phyloP scores from a whole-genome alignment of 2,329 filamentous ascomycete genomes.

The Fusarium brachygibbosum region DNA sequence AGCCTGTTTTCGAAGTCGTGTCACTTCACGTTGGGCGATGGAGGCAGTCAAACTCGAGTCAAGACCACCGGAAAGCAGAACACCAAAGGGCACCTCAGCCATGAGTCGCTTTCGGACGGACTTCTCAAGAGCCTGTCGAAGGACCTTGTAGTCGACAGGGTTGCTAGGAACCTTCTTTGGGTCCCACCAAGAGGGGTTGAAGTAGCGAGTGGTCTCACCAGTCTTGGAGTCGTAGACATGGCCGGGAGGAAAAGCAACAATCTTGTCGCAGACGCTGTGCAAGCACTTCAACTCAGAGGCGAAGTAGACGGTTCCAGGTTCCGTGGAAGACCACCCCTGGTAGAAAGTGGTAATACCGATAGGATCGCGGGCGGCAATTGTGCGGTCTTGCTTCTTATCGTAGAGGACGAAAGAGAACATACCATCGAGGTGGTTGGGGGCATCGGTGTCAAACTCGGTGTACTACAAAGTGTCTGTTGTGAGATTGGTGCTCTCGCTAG shows the following conservation, averaged over 20 bases:
- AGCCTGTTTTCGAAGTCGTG: conserved; percentile 78
- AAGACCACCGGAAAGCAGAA: conserved; percentile 92
- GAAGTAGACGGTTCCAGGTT: conserved; percentile 91
- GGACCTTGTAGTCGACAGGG: conserved; percentile 84
- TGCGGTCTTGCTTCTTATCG: conserved; percentile 93
- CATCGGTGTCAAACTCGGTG: conserved; percentile 89
- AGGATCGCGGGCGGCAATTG: conserved; percentile 93
- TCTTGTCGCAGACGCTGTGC: conserved; percentile 93
- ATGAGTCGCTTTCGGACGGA: conserved; percentile 96
- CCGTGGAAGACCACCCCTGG: conserved; percentile 88
- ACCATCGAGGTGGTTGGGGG: conserved; percentile 93
- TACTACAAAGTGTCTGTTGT: conserved; percentile 69
- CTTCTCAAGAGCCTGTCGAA: conserved; percentile 87
- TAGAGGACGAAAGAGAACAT: conserved; percentile 99
- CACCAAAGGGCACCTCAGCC: conserved; percentile 98
- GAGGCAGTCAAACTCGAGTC: conserved; percentile 96
- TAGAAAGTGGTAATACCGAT: conserved; percentile 98
- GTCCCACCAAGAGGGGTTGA: conserved; percentile 93
- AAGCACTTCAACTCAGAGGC: conserved; percentile 97
- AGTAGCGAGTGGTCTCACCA: conserved; percentile 87
- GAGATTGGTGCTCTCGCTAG: conserved; percentile 22
- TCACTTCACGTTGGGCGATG: conserved; percentile 93
- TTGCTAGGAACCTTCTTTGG: conserved; percentile 80
- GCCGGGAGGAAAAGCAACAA: conserved; percentile 92
- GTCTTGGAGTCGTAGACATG: conserved; percentile 97